Conservation (phyloP, 2,329 filamentous ascomycete genomes). For the Xylariaceae sp. region DNA sequence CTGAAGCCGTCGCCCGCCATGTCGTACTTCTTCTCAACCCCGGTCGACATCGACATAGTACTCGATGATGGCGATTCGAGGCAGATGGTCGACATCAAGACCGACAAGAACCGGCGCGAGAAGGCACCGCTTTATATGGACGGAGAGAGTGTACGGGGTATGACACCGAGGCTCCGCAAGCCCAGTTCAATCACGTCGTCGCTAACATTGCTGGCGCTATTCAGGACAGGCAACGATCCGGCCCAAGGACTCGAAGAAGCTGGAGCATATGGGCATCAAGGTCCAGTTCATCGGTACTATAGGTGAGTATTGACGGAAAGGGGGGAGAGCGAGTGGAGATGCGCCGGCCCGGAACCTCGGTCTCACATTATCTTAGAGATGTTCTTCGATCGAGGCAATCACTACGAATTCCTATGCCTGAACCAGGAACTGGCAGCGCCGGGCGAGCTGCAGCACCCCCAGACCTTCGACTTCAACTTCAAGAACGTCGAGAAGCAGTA, state of each 20-base stretch:
- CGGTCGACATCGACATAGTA: conserved; percentile 97
- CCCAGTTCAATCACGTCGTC: not conserved
- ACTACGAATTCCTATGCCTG: conserved; percentile 97
- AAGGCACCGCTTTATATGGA: conserved; percentile 97
- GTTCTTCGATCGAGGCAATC: conserved; percentile 99
- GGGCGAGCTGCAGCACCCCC: conserved; percentile 95
- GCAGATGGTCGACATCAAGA: conserved; percentile 93
- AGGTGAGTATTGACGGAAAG: conserved; percentile 49
- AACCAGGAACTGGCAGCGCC: conserved; percentile 95
- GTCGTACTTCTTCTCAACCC: conserved; percentile 98
- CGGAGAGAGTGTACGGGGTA: conserved; percentile 72
- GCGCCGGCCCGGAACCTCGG: not conserved
- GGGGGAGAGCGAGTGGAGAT: not conserved
- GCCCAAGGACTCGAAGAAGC: conserved; percentile 94
- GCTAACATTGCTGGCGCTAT: not conserved
- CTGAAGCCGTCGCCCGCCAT: conserved; percentile 43
- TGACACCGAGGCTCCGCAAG: not conserved
- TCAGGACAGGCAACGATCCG: conserved; percentile 88
- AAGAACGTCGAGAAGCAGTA: conserved; percentile 99
- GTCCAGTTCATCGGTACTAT: conserved; percentile 99
- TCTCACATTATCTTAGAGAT: conserved; percentile 60
- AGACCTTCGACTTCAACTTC: conserved; percentile 99
- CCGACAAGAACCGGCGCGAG: conserved; percentile 95
- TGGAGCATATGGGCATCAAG: conserved; percentile 98
- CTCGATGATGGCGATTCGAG: conserved; percentile 93